These are phyloP conservation scores for Ophiostoma fasciatum DNA, from an alignment of 2,329 filamentous ascomycete genomes.

Conservation along the genomic window DNA sequence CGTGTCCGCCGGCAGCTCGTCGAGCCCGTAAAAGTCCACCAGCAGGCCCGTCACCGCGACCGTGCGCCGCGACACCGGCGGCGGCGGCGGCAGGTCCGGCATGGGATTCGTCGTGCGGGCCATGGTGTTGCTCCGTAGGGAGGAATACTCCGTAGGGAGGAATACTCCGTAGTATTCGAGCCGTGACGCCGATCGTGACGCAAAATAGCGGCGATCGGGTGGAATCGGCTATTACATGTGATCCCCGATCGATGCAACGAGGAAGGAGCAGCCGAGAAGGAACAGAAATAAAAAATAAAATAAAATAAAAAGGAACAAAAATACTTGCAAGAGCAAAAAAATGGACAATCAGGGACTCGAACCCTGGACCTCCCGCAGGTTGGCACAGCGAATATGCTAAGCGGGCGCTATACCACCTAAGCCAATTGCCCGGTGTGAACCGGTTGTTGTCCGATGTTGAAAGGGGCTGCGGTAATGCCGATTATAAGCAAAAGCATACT, in stretches of 20 bases:
- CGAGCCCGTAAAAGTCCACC: constrained; percentile 66
- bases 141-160: neutral
- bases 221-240: too few species aligned
- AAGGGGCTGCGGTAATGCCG: neutral
- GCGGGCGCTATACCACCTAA: constrained; percentile 10
- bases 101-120: constrained; percentile 8
- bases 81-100: constrained; percentile 21
- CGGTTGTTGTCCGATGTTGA: neutral
- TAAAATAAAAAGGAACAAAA: constrained; percentile 2
- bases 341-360: constrained; percentile 9
- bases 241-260: too few species aligned
- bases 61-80: constrained; percentile 45
- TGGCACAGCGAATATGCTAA: constrained; percentile 7
- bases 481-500: too few species aligned
- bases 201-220: too few species aligned
- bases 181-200: too few species aligned
- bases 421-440: constrained; percentile 8
- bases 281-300: neutral
- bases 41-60: constrained; percentile 65
- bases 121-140: constrained; percentile 1
- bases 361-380: constrained; percentile 10
- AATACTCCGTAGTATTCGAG: too few species aligned
- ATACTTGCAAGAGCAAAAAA: constrained; percentile 1
- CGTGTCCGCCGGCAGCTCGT: constrained; percentile 43
- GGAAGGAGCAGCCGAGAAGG: neutral